Evolutionary conservation across 495 filamentous ascomycete species (phyloP), one percentile per base, ranked within the genome.

Genomic region (Tuber magnatum): DNA sequence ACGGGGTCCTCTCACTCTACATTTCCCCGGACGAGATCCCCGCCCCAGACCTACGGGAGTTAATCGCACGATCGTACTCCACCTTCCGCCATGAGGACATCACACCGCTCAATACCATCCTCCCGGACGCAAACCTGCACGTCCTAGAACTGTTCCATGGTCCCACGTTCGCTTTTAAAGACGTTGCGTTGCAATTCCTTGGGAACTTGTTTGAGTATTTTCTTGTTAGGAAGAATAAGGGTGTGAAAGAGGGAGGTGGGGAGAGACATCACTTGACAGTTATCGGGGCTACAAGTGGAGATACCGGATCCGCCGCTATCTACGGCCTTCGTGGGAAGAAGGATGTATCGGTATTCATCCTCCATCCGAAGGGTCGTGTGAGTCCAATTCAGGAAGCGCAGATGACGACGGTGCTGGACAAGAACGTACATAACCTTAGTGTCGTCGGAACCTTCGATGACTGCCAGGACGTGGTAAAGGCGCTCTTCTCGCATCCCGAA

Each of bases 151-250:
- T 99, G 18, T 99, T 97, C 88, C 94, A 98, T 83, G 95, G 95
- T n/a, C 94, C 93, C 2, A 97, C 89, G n/a, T 97, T 91, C 80
- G 89, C 94, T 10, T 97, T 97, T 87, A 97, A 97, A 84, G 94
- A 96, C 82, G 91, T 91, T 24, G 94, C 94, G 8, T 84, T 97
- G 39, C 93, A 97, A 80, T 93, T 97, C 79, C 85, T 99, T 10
- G 95, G 95, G 39, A 97, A 99, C 81, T 87, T 97, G 20, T 97
- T 99, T 82, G 95, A 99, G 85, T 99, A 94, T 83, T 94, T 99
- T 84, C 87, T 99, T 3, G 88, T 92, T 12, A 87, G 94, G 46
- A 89, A 90, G 83, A 99, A 99, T 79, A 76, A 88, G 78, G 90
- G 41, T 24, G 68, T 16, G 71, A 65, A 12, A 69, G 61, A 40